A percentile compares a stretch with the other conserved stretches of the same genome.
Conservation (phyloP, 768 basidiomycete species). For the Tylopilus subfusipes region DNA sequence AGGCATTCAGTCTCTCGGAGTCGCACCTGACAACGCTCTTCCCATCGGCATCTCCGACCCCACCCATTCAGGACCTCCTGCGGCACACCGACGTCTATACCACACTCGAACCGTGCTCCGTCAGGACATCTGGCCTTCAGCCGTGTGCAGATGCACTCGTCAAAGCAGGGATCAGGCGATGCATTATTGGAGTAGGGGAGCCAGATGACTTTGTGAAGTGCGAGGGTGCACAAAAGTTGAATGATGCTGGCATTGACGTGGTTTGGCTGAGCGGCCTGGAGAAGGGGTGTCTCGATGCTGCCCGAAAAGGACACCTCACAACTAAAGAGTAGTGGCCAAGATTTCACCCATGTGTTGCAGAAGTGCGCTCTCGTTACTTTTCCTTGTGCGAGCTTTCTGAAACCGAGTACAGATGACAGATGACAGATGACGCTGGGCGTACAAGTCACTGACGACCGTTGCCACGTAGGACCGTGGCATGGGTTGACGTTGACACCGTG, state of each 20-base stretch:
- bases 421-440: no score
- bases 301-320: slow-evolving; percentile 53
- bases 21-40: slow-evolving; percentile 47
- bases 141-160: slow-evolving; percentile 87
- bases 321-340: background rate
- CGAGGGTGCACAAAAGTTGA: slow-evolving; percentile 75
- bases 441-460: no score
- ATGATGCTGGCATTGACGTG: slow-evolving; percentile 68
- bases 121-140: slow-evolving; percentile 79
- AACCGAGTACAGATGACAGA: background rate
- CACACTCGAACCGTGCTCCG: slow-evolving; percentile 94
- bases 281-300: slow-evolving; percentile 74
- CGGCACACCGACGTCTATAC: slow-evolving; percentile 77
- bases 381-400: background rate
- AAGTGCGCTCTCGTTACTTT: slow-evolving; percentile 5
- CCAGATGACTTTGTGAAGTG: slow-evolving; percentile 94
- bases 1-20: slow-evolving; percentile 49
- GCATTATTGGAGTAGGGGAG: slow-evolving; percentile 87
- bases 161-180: slow-evolving; percentile 61
- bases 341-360: no score
- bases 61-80: slow-evolving; percentile 45
- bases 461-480: no score
- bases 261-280: slow-evolving; percentile 74
- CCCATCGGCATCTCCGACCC: slow-evolving; percentile 30
- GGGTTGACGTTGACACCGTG: no score